These are phyloP conservation scores for Gymnopus androsaceus DNA, from an alignment of 1,284 basidiomycete genomes.

Conservation along the genomic window DNA sequence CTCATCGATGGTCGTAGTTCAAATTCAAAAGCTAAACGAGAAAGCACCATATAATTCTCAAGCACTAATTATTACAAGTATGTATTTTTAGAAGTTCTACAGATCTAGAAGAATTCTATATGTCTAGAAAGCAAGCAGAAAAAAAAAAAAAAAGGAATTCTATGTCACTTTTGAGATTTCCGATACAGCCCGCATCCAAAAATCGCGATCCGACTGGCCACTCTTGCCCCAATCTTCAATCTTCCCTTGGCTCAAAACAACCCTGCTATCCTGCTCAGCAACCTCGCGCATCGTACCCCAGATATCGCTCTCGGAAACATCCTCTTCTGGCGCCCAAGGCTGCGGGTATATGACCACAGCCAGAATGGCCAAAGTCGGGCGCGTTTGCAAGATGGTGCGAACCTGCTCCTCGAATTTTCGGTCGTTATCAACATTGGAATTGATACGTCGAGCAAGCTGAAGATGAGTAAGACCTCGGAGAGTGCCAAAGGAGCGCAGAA, in stretches of 20 bases:
- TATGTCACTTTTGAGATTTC: background rate
- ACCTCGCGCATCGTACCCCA: constrained; percentile 29
- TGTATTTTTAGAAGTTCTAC: too few relatives aligned
- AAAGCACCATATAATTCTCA: too few relatives aligned
- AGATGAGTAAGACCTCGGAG: constrained; percentile 41
- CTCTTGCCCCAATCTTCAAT: constrained; percentile 5
- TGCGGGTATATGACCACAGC: constrained; percentile 37
- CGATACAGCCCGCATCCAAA: background rate
- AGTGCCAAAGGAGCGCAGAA: constrained; percentile 35
- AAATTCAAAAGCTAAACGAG: too few relatives aligned
- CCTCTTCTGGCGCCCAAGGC: constrained; percentile 20
- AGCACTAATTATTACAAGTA: too few relatives aligned
- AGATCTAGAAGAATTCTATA: background rate
- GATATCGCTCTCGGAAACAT: constrained; percentile 29
- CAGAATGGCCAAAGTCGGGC: constrained; percentile 33
- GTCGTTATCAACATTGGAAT: constrained; percentile 46
- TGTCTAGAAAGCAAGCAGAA: too few relatives aligned
- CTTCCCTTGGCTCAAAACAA: constrained; percentile 29
- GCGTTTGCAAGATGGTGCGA: constrained; percentile 28
- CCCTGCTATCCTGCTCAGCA: constrained; percentile 27
- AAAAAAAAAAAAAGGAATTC: too few relatives aligned
- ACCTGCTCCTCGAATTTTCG: constrained; percentile 38
- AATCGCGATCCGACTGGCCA: background rate
- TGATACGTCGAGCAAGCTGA: constrained; percentile 40
- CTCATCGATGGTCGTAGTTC: too few relatives aligned